Conservation (phyloP, 163 green algal species). For the Chloroidium sp. region DNA sequence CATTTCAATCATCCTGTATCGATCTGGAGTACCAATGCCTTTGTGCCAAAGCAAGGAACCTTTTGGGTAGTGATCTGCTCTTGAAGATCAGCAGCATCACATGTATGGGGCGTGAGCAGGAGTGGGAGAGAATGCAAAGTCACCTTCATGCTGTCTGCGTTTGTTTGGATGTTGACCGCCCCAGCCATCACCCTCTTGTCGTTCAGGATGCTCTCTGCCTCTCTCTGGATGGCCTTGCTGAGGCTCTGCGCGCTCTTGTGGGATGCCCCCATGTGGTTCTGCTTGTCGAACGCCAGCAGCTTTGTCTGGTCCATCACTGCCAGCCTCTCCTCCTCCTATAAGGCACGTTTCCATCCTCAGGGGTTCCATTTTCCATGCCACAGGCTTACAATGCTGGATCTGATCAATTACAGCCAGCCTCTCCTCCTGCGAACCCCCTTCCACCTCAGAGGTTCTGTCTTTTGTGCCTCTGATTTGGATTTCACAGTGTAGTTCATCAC, state of each 20-base stretch:
- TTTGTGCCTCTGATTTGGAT: not conserved
- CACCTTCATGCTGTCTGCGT: conserved; percentile 77
- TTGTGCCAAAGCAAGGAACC: too few relatives aligned
- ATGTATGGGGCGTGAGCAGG: too few relatives aligned
- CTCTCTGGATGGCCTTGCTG: conserved; percentile 30
- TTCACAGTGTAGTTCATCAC: too few relatives aligned
- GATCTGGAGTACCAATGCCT: conserved; percentile 6
- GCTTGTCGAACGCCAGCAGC: conserved; percentile 82
- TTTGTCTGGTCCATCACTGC: conserved; percentile 52
- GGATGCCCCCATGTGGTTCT: conserved; percentile 78
- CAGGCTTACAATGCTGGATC: too few relatives aligned
- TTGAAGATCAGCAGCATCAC: too few relatives aligned
- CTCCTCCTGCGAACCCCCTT: conserved; percentile 1
- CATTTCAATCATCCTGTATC: too few relatives aligned
- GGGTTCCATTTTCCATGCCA: not conserved
- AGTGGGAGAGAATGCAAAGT: too few relatives aligned
- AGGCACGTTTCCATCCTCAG: not conserved
- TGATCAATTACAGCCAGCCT: too few relatives aligned
- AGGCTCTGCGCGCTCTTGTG: conserved; percentile 33
- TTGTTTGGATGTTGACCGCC: conserved; percentile 59
- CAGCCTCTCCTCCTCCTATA: conserved; percentile 54
- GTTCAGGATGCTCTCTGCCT: conserved; percentile 41
- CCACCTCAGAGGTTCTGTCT: not conserved
- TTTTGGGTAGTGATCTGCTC: too few relatives aligned
- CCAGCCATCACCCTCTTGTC: conserved; percentile 37